Evolutionary conservation across 2,329 filamentous ascomycete genomes (phyloP), one percentile per base, ranked within the genome.

Genomic region (Furcasterigmium furcatum): DNA sequence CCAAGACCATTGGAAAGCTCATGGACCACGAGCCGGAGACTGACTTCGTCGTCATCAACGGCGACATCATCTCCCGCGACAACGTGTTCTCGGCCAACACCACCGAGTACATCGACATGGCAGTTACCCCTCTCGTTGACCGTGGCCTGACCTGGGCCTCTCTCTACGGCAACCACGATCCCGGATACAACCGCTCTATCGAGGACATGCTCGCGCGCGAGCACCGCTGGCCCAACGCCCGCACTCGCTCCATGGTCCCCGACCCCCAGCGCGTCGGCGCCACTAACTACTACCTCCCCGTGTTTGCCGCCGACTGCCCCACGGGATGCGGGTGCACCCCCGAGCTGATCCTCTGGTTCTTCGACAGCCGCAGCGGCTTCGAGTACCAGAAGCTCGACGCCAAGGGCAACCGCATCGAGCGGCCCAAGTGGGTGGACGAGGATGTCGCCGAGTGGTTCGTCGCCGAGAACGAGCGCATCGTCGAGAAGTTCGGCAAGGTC

Each of bases 131-230:
- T 0, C 63, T 89, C 1, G 66, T 85, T 1, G 52, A 74, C 4
- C 72, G 76, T 14, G 67, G 69, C 8, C 57, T 85, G 0, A 70
- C 71, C 0, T 89, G 83, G 79, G 84, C 83, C 2, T 82, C 80
- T 1, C 83, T 83, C 0, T 88, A 88, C 50, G 85, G 85, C 1
- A 88, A 88, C 46, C 85, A 89, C 54, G 85, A 89, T 52, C 73
- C 75, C 39, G 65, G 78, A 29, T 77, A 69, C 56, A 84, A 85
- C 50, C 62, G 85, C 9, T 77, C 75, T 0, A 72, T 73, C 16
- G 55, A 58, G 24, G 50, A 56, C 4, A 70, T 76, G n/a, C 58
- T 73, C 4, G 60, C 56, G n/a, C 66, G 70, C 4, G 72, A 76
- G 54, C 57, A 57, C 2, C 49, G 43, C 4, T 72, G 63, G 57